A percentile compares a stretch with the other conserved stretches of the same genome.
These are phyloP conservation scores for Phenoliferia sp. DNA, from an alignment of 1,284 basidiomycete species.

Conservation along the genomic window DNA sequence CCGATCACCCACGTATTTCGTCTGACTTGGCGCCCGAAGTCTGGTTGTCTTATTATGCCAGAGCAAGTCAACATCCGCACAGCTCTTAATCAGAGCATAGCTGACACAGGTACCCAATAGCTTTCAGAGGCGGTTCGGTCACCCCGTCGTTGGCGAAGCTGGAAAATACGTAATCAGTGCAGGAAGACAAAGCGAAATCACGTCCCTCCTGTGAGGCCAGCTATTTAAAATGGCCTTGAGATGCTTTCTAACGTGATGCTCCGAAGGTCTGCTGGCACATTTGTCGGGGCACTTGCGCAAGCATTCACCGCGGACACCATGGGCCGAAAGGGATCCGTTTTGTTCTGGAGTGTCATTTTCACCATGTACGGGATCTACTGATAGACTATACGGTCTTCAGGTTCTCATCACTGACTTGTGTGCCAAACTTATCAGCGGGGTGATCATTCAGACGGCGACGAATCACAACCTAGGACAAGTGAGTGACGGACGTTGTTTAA, in stretches of 20 bases:
- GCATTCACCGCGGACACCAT: constrained; percentile 70
- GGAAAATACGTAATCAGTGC: too few relatives aligned
- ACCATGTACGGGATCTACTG: constrained; percentile 41
- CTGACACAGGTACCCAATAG: too few relatives aligned
- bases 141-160: too few relatives aligned
- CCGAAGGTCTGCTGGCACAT: constrained; percentile 44
- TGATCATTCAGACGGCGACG: constrained; percentile 66
- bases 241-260: neutral
- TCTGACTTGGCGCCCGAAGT: neutral
- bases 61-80: too few relatives aligned
- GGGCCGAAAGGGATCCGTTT: constrained; percentile 48
- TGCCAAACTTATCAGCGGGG: constrained; percentile 34
- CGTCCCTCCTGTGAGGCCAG: constrained; percentile 61
- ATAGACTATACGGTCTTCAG: neutral
- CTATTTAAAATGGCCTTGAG: neutral
- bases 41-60: constrained; percentile 70
- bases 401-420: neutral
- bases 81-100: too few relatives aligned
- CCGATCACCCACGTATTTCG: neutral
- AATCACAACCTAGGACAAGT: constrained; percentile 27
- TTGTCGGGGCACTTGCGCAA: constrained; percentile 59
- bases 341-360: constrained; percentile 53
- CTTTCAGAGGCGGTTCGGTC: too few relatives aligned
- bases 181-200: constrained; percentile 63
- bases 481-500: too few relatives aligned